Evolutionary conservation across 2,329 filamentous ascomycete species (phyloP), one percentile per base, ranked within the genome.

Genomic region (Colletotrichum gigasporum): DNA sequence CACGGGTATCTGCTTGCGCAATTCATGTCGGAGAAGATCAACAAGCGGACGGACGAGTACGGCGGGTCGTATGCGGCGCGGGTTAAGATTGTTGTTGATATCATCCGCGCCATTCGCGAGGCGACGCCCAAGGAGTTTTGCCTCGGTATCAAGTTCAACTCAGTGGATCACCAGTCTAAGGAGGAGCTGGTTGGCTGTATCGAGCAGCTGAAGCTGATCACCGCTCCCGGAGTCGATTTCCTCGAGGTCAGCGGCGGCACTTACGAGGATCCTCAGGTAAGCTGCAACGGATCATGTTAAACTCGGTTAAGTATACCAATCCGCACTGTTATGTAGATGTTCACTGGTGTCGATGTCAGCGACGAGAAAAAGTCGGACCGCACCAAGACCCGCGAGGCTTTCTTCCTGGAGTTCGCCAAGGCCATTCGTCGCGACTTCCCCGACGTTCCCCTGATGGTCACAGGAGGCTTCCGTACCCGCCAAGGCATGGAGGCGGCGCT

Each of bases 371-470:
- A 78, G 69, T 72, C 73, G 7, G 76, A 77, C 20, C 79, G 79
- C 14, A 87, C 85, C 11, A 80, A 80, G 11, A 81, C 82, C 0
- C 82, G 89, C 7, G 89, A 92, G 69, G 87, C 88, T 0, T 91
- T 90, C 78, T 92, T 92, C 76, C 78, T 91, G 1, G 85, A 90
- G 45, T 91, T 91, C 67, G 86, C 87, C 0, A 75, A 79, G n/a
- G 76, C 79, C 8, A 81, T 86, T 32, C 80, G 85, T 26, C 70
- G 71, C 4, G 74, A 76, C 22, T 80, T 84, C 57, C 79, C 81
- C 0, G 67, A 75, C 3, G 73, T 84, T 0, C 75, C 82, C 0
- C 72, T 88, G 30, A 83, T 87, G 78, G 80, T 91, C 3, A 90
- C 87, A 0, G 89, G 89, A 3, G 89, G 89, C 0, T 90, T 91